Base-by-base conservation (phyloP, 2,329 filamentous ascomycete species). In the Phyllosticta paracitricarpa region DNA sequence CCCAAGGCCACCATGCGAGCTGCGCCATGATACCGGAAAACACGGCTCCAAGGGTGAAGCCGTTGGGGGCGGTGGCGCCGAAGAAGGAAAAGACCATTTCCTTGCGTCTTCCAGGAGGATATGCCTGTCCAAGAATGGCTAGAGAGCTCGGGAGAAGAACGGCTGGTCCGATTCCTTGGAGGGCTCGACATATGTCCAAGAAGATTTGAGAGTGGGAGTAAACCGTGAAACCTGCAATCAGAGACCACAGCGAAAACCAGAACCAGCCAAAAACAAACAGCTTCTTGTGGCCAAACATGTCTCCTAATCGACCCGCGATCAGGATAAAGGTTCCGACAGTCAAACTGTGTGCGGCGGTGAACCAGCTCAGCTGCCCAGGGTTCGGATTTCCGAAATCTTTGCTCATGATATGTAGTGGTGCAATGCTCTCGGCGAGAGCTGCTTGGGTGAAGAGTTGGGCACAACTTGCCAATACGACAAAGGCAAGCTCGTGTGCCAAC, bases 101-200 rank as follows among this genome's bases (percentile, higher is more conserved):
- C 69, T 87, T 87, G 62, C 79, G 77, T 58, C 71, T 74, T 0
- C 85, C 84, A 0, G 81, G 81, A 0, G 76, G 72, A 64, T 86
- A 88, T 0, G 80, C 78, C 0, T 76, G 75, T 2, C 84, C 85
- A 0, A 89, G 70, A 12, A 89, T 76, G 2, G 84, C 85, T 24
- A 89, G 71, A 0, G 78, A 84, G 64, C 87, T 89, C 0, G 87
- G 86, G 25, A 89, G 74, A 10, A 80, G 73, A 35, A 89, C 75
- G 0, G 85, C 84, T 0, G 84, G 82, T 0, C 86, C 87, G 19
- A 86, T 78, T 0, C 84, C 80, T 55, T 70, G 67, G 26, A 76
- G 56, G 0, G 71, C 74, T 51, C 74, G 64, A 48, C 57, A 56
- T 1, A 71, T 67, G 51, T 73, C 72, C 40, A 71, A 70, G 62